Evolutionary conservation across 108 stramenopile genomes (phyloP).

Genomic region (Pseudonitzschia multistriata): DNA sequence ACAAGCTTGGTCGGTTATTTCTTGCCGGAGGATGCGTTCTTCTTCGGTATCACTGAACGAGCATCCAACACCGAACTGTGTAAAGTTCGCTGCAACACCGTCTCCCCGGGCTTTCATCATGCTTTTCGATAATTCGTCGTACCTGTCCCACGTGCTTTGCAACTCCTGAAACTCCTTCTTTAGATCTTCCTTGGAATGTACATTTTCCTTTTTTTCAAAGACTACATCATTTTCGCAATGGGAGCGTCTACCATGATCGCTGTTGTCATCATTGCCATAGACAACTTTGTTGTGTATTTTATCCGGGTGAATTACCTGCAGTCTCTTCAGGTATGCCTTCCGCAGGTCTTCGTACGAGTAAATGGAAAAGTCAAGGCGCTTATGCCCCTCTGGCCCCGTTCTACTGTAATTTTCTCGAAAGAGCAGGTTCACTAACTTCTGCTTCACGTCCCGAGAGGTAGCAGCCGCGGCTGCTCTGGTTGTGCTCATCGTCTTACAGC

Average conservation of each 20-base stretch:
- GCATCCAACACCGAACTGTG: slow-evolving; percentile 84
- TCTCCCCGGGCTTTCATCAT: slow-evolving; percentile 10
- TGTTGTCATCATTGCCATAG: not conserved
- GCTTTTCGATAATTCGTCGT: slow-evolving; percentile 44
- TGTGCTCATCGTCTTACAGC: not conserved
- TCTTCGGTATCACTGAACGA: slow-evolving; percentile 72
- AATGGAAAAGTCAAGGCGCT: slow-evolving; percentile 36
- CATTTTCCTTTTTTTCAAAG: not conserved
- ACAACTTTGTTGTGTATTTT: slow-evolving; percentile 20
- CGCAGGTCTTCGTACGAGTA: slow-evolving; percentile 59
- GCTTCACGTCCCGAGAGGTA: slow-evolving; percentile 32
- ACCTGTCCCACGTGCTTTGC: slow-evolving; percentile 70
- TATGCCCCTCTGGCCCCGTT: slow-evolving; percentile 35
- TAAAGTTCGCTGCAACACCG: slow-evolving; percentile 56
- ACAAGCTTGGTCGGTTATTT: slow-evolving; percentile 84
- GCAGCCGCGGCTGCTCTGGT: slow-evolving; percentile 16
- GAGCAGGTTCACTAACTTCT: slow-evolving; percentile 39
- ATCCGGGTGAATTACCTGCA: slow-evolving; percentile 77
- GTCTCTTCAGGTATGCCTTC: slow-evolving; percentile 50
- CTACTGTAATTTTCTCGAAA: slow-evolving; percentile 37
- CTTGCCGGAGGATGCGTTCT: slow-evolving; percentile 51
- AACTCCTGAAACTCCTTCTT: slow-evolving; percentile 56
- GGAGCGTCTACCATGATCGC: not conserved
- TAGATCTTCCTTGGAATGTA: slow-evolving; percentile 9
- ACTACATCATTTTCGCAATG: not conserved